phyloP scores from a whole-genome alignment of 2,329 filamentous ascomycete species.

The Aspergillus niger region DNA sequence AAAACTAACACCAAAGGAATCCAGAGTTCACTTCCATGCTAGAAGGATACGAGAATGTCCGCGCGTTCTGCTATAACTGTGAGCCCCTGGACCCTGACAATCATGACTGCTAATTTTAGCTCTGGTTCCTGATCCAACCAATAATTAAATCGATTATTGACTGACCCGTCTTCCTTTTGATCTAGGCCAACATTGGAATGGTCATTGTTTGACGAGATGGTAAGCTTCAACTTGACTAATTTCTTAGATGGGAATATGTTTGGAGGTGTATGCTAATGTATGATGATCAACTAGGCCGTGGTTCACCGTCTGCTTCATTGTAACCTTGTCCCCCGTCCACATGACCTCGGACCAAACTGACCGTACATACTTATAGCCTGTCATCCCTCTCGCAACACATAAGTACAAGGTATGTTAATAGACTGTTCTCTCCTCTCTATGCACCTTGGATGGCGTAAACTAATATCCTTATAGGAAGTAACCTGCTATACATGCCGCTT shows the following conservation, averaged over 20 bases:
- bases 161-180: background rate
- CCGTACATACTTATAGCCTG: conserved; percentile 30
- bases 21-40: conserved; percentile 48
- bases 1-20: conserved; percentile 5
- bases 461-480: conserved; percentile 37
- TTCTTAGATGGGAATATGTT: background rate
- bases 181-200: conserved; percentile 47
- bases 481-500: conserved; percentile 42
- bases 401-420: conserved; percentile 40
- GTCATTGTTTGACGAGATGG: conserved; percentile 48
- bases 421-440: background rate
- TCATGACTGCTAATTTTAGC: background rate
- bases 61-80: conserved; percentile 51
- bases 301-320: conserved; percentile 50
- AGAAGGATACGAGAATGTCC: conserved; percentile 49
- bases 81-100: conserved; percentile 20
- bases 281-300: conserved; percentile 37
- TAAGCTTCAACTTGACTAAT: conserved; percentile 23
- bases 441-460: background rate
- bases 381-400: conserved; percentile 41
- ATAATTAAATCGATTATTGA: background rate
- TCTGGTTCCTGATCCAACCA: conserved; percentile 8
- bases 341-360: conserved; percentile 10
- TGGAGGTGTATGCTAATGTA: background rate
- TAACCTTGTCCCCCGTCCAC: conserved; percentile 21